Percentiles rank a stretch among this genome's conserved stretches.
Conservation (phyloP, 78 protist species). For the Anaeramoeba ignava region DNA sequence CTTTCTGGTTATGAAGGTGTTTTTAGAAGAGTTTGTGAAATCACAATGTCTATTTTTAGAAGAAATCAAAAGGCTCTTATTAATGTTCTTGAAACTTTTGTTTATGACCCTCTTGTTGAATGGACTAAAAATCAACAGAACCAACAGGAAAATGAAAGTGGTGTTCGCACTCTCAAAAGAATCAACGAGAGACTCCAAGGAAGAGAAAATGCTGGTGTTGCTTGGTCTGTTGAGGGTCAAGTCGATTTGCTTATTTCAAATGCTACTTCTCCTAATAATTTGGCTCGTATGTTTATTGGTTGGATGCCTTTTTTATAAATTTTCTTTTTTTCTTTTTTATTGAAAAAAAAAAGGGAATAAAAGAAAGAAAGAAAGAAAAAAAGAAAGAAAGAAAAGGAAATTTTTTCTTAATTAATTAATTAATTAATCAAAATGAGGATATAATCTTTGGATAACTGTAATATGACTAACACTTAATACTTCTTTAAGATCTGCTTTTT, state of each 20-base stretch:
- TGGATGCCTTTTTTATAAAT: not conserved
- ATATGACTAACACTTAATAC: too few relatives aligned
- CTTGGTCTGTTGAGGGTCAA: conserved; percentile 36
- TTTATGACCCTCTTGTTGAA: conserved; percentile 82
- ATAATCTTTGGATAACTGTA: too few relatives aligned
- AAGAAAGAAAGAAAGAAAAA: too few relatives aligned
- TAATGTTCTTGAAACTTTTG: conserved; percentile 67
- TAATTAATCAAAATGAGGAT: too few relatives aligned
- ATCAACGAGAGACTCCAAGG: not conserved
- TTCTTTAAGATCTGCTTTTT: too few relatives aligned
- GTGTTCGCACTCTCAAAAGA: not conserved
- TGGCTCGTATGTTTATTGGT: not conserved
- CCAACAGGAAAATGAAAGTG: not conserved
- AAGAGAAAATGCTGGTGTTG: not conserved
- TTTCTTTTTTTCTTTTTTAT: not conserved
- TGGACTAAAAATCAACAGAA: conserved; percentile 9
- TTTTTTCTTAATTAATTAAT: too few relatives aligned
- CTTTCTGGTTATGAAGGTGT: conserved; percentile 56
- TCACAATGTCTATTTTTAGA: conserved; percentile 48
- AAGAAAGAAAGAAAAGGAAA: too few relatives aligned
- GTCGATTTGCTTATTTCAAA: conserved; percentile 8
- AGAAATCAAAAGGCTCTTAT: conserved; percentile 50
- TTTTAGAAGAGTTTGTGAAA: conserved; percentile 48
- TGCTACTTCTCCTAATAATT: not conserved
- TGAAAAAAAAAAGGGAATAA: too few relatives aligned